Percentiles rank a stretch among this genome's conserved stretches.
Evolutionary conservation across 306 rosid species (phyloP).

Genomic region (Fagus crenata): DNA sequence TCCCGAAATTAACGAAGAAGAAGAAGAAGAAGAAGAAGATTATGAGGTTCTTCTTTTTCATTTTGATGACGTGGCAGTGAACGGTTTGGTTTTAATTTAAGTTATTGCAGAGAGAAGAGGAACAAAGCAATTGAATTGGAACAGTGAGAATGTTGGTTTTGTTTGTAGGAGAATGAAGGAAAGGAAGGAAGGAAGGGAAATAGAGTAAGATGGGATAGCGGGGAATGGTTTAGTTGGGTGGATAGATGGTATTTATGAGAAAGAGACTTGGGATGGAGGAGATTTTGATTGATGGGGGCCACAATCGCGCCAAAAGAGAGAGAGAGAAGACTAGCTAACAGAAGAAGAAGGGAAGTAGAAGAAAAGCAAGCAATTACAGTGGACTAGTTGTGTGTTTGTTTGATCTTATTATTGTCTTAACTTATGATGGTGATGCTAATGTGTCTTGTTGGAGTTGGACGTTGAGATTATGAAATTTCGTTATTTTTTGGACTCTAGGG

Average conservation of each 20-base stretch:
- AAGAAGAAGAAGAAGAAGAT: not conserved
- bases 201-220: not conserved
- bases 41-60: slow-evolving; percentile 18
- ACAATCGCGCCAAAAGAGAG: slow-evolving; percentile 54
- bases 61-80: not conserved
- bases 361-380: slow-evolving; percentile 52
- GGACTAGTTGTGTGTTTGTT: not conserved
- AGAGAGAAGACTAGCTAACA: slow-evolving; percentile 27
- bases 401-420: slow-evolving; percentile 8
- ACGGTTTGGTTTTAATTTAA: not conserved
- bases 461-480: not conserved
- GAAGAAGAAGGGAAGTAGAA: slow-evolving; percentile 55
- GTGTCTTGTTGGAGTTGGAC: no score
- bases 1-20: slow-evolving; percentile 12
- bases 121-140: not conserved
- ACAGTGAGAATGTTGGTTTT: no score
- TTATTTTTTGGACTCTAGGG: no score
- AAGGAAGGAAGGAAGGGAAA: slow-evolving; percentile 13
- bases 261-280: slow-evolving; percentile 28
- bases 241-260: slow-evolving; percentile 41
- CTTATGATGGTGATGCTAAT: slow-evolving; percentile 5
- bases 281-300: slow-evolving; percentile 58
- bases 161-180: no score
- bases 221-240: slow-evolving; percentile 4
- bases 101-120: not conserved